Conservation (phyloP, 495 filamentous ascomycete species). For the Penicillium daleae region DNA sequence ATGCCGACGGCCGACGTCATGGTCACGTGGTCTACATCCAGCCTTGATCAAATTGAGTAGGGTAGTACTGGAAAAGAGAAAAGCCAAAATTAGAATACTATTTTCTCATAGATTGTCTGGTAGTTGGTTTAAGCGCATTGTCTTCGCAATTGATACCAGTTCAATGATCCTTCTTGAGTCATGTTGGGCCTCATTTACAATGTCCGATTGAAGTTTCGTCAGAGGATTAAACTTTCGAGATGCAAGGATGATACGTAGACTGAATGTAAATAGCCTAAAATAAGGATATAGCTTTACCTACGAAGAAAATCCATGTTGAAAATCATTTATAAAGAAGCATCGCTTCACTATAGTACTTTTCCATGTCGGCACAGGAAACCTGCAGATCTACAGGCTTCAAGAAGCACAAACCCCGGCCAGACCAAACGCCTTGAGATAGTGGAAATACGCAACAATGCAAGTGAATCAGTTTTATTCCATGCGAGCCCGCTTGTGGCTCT, state of each 20-base stretch:
- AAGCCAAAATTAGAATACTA: too few species aligned
- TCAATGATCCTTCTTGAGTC: background rate
- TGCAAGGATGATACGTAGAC: background rate
- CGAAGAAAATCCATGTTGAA: background rate
- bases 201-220: background rate
- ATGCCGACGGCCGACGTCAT: slow-evolving; percentile 44
- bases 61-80: too few species aligned
- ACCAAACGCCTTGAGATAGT: slow-evolving; percentile 36
- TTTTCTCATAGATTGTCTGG: too few species aligned
- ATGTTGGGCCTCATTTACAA: background rate
- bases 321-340: slow-evolving; percentile 12
- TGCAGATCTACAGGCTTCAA: slow-evolving; percentile 23
- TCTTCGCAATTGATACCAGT: too few species aligned
- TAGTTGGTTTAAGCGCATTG: too few species aligned
- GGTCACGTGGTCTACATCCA: slow-evolving; percentile 36
- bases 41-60: background rate
- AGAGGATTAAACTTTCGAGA: background rate
- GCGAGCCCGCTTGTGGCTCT: slow-evolving; percentile 44
- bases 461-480: slow-evolving; percentile 35
- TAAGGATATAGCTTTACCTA: background rate
- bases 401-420: slow-evolving; percentile 34
- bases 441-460: slow-evolving; percentile 34
- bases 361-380: slow-evolving; percentile 29
- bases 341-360: slow-evolving; percentile 31
- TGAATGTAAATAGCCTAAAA: background rate